Percentiles rank a stretch among this genome's conserved stretches.
Conservation (phyloP, 2,329 filamentous ascomycete species). For the Aspergillus unguis region DNA sequence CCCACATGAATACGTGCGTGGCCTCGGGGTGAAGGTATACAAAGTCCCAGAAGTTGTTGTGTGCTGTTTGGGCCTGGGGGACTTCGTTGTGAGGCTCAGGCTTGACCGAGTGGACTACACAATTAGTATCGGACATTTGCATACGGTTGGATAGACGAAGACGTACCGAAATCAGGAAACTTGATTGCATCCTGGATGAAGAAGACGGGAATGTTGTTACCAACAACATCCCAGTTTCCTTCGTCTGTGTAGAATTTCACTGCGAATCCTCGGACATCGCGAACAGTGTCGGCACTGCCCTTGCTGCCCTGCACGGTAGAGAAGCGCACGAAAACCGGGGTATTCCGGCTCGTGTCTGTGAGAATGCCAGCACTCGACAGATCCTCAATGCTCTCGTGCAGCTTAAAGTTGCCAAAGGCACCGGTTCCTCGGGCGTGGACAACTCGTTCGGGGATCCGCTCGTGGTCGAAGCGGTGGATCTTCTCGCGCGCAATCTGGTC, state of each 20-base stretch:
- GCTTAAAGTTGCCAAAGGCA: slow-evolving; percentile 65
- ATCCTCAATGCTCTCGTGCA: slow-evolving; percentile 61
- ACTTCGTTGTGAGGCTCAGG: slow-evolving; percentile 41
- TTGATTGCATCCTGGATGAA: slow-evolving; percentile 43
- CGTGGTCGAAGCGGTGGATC: slow-evolving; percentile 70
- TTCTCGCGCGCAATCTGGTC: slow-evolving; percentile 72
- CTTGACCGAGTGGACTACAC: slow-evolving; percentile 37
- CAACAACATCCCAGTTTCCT: slow-evolving; percentile 61
- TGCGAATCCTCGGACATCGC: slow-evolving; percentile 79
- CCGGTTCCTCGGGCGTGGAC: slow-evolving; percentile 64
- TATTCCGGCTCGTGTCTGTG: slow-evolving; percentile 65
- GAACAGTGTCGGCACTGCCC: slow-evolving; percentile 74
- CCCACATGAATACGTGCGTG: slow-evolving; percentile 32
- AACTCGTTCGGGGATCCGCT: slow-evolving; percentile 65
- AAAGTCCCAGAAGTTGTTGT: slow-evolving; percentile 53
- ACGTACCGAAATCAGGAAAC: slow-evolving; percentile 35
- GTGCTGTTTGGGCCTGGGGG: slow-evolving; percentile 49
- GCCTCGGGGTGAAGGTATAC: slow-evolving; percentile 32
- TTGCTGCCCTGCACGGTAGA: slow-evolving; percentile 73
- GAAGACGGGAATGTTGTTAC: slow-evolving; percentile 43
- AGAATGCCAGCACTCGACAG: slow-evolving; percentile 63
- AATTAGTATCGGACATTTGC: neutral
- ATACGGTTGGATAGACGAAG: neutral
- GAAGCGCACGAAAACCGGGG: slow-evolving; percentile 67
- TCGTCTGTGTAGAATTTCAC: slow-evolving; percentile 75